Evolutionary conservation across 2,329 filamentous ascomycete species (phyloP).

Genomic region (Scortechinia acanthostroma): DNA sequence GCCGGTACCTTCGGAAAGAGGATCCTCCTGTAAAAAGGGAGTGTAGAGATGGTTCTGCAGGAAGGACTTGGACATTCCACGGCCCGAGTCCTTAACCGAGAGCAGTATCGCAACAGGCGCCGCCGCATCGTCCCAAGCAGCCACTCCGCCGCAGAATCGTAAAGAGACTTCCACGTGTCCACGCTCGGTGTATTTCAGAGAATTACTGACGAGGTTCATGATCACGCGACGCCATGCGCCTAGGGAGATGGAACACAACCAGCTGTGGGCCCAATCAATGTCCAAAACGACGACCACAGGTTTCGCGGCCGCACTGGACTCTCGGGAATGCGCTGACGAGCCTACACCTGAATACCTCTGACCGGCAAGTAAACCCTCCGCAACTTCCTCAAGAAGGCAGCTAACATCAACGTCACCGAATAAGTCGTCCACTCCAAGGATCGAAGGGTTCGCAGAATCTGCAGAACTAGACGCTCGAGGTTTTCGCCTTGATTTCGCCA

Average conservation of each 20-base stretch:
- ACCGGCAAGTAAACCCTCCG: too few relatives aligned
- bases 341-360: too few relatives aligned
- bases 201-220: neutral
- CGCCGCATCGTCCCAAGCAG: neutral
- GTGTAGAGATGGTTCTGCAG: neutral
- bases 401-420: too few relatives aligned
- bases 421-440: too few relatives aligned
- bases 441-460: too few relatives aligned
- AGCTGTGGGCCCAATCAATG: too few relatives aligned
- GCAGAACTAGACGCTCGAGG: too few relatives aligned
- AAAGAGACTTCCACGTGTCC: neutral
- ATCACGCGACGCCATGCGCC: neutral
- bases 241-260: too few relatives aligned
- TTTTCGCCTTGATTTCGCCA: neutral
- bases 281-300: too few relatives aligned
- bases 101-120: neutral
- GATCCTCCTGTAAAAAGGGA: neutral
- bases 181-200: neutral
- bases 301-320: too few relatives aligned
- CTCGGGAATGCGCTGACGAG: too few relatives aligned
- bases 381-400: too few relatives aligned
- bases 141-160: neutral
- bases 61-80: neutral
- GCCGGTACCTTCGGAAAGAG: neutral
- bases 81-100: neutral